Conservation (phyloP, 176 grass and related monocot species). For the Avena eriantha region DNA sequence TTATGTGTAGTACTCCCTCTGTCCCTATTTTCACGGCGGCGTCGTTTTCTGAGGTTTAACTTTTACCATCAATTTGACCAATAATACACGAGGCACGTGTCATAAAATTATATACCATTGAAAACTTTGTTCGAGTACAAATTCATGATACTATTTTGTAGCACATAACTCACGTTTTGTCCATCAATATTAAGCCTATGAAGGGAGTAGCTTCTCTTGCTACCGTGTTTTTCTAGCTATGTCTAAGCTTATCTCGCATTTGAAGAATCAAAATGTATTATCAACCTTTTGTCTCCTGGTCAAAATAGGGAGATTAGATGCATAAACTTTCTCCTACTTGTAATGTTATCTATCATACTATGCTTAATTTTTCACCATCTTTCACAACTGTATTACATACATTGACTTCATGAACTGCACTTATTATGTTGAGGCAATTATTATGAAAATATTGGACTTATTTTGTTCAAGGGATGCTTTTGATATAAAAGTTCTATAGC, state of each 20-base stretch:
- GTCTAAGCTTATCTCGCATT: neutral
- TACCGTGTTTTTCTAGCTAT: neutral
- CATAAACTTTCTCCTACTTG: neutral
- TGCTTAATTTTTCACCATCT: neutral
- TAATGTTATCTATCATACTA: conserved; percentile 24
- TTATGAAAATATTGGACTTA: neutral
- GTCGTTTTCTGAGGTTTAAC: too few relatives aligned
- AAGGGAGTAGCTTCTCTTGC: conserved; percentile 9
- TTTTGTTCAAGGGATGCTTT: neutral
- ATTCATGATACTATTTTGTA: too few relatives aligned
- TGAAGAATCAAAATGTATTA: conserved; percentile 3
- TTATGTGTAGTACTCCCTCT: conserved; percentile 26
- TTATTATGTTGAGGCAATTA: conserved; percentile 39
- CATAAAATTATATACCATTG: too few relatives aligned
- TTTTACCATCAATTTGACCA: too few relatives aligned
- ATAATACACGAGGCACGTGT: too few relatives aligned
- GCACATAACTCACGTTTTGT: too few relatives aligned
- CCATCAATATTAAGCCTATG: too few relatives aligned
- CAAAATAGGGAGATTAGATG: conserved; percentile 16
- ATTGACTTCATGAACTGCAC: conserved; percentile 23
- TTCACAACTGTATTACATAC: neutral
- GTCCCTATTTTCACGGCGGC: too few relatives aligned
- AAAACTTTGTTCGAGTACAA: too few relatives aligned
- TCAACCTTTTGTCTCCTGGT: neutral
- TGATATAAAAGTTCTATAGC: neutral